These are phyloP conservation scores for Alternaria triticimaculans DNA, from an alignment of 2,329 filamentous ascomycete species.

Conservation along the genomic window DNA sequence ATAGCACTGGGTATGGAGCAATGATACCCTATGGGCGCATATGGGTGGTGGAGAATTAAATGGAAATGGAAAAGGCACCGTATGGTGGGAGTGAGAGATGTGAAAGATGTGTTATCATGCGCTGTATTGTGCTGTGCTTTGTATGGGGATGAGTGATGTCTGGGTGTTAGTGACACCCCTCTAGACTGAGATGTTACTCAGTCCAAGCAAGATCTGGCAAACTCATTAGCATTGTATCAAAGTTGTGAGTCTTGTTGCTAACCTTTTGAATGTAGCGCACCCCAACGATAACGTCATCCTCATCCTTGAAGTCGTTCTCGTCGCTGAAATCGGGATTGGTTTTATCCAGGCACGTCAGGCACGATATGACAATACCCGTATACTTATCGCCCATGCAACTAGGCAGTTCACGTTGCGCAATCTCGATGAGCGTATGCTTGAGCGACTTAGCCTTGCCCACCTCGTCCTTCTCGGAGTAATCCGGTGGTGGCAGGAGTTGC, in stretches of 20 bases:
- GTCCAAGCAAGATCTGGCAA: background rate
- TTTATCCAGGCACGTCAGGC: background rate
- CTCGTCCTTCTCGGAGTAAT: background rate
- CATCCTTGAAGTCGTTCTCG: accelerated
- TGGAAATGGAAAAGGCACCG: too few species aligned
- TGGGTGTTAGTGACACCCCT: too few species aligned
- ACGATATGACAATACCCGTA: background rate
- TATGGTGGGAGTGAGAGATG: background rate
- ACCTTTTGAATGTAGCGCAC: background rate
- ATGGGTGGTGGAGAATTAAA: background rate
- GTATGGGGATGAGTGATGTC: too few species aligned
- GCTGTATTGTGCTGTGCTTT: background rate
- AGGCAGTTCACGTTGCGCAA: background rate
- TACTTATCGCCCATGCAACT: background rate
- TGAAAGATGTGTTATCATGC: background rate
- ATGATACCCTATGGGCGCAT: background rate
- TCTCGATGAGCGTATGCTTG: background rate
- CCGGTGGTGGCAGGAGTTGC: background rate
- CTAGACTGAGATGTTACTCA: background rate
- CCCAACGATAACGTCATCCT: accelerated
- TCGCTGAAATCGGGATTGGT: background rate
- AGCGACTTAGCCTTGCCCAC: background rate
- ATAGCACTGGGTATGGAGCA: background rate
- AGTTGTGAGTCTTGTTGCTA: accelerated
- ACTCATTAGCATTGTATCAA: accelerated